Conservation (phyloP, 139 green algal species). For the Pseudopediastrum boryanum region DNA sequence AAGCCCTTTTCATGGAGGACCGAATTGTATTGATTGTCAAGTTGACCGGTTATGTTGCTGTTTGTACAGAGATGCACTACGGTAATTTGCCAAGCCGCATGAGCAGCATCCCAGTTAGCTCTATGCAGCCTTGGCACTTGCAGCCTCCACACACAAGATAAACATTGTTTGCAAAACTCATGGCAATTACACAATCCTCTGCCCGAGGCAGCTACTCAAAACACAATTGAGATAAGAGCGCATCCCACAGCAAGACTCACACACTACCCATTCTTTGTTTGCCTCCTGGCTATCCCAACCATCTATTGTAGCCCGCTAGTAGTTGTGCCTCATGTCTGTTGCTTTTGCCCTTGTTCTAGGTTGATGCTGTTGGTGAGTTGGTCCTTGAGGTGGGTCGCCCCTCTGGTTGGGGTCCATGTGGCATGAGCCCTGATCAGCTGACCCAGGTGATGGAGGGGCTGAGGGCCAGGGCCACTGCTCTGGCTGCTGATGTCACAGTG, state of each 20-base stretch:
- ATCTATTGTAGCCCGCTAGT: neutral
- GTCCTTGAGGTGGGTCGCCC: conserved; percentile 71
- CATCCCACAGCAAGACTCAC: neutral
- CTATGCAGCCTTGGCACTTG: too few species aligned
- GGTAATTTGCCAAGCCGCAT: too few species aligned
- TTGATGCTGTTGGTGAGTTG: conserved; percentile 71
- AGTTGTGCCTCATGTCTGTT: neutral
- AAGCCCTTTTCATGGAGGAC: too few species aligned
- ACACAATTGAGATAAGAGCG: neutral
- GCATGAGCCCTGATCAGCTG: conserved; percentile 57
- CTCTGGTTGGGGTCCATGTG: conserved; percentile 65
- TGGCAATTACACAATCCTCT: too few species aligned
- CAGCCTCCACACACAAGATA: too few species aligned
- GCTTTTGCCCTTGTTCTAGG: conserved; percentile 47
- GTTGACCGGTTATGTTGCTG: too few species aligned
- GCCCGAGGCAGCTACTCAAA: neutral
- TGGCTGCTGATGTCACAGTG: conserved; percentile 46
- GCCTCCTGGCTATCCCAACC: too few species aligned
- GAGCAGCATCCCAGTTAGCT: too few species aligned
- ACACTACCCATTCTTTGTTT: neutral
- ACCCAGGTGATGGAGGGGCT: conserved; percentile 47
- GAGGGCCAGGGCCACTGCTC: conserved; percentile 12
- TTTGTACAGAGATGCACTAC: too few species aligned
- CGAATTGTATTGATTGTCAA: too few species aligned
- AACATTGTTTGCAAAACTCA: too few species aligned